Evolutionary conservation across 179 eudicot genomes (phyloP), one percentile per base, ranked within the genome.

Genomic region (Vitellaria paradoxa): DNA sequence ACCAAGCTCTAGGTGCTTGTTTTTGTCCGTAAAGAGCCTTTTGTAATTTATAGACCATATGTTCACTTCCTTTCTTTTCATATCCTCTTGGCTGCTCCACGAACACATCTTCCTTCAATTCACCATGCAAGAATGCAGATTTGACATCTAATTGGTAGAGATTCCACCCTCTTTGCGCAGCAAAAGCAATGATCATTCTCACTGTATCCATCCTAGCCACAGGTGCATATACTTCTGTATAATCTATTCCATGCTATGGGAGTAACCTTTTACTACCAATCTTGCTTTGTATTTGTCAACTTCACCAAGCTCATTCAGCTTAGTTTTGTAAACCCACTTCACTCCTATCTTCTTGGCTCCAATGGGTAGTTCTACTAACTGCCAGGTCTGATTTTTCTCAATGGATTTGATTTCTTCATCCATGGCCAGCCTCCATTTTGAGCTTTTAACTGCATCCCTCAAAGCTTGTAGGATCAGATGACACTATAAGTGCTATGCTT

Each of bases 291-390:
- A 65, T 15, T 65, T 65, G 40, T 65, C 66, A 9, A 53, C 66
- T n/a, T 63, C 66, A 9, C 66, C 66, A 7, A 17, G 21, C 21
- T 63, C 66, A 37, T 65, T 24, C 15, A 65, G 42, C 21, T 24
- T 65, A 5, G 69, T 65, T 15, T 65, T 65, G 46, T 65, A 65
- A 65, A 65, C 69, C 46, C 69, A 65, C 69, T 65, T 65, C 7
- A 65, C 69, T 7, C 69, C 69, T n/a, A 65, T 65, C 7, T 21
- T 7, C 69, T 65, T 65, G 10, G 37, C 14, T 24, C 69, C 69
- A 63, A 17, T n/a, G 9, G 66, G 66, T 12, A 63, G 26, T 63
- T 7, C 66, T 12, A n/a, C 18, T 8, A 63, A n/a, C 21, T 13
- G 21, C 66, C 66, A 63, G 9, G 66, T 63, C 10, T 63, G 24